phyloP scores from a whole-genome alignment of 495 filamentous ascomycete genomes.

The Aspergillus haitiensis region DNA sequence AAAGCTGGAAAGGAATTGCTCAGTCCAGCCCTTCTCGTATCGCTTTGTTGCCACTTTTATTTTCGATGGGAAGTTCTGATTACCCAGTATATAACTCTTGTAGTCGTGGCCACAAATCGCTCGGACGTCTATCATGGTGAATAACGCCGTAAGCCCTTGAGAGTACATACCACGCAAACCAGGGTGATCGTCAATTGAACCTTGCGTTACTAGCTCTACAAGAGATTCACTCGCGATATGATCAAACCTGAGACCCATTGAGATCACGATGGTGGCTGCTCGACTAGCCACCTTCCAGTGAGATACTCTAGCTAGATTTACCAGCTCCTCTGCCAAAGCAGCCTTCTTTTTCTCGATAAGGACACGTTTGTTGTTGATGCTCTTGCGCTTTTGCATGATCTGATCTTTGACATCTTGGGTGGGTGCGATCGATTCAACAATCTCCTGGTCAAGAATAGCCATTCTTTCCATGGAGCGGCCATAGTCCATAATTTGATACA shows the following conservation, averaged over 20 bases:
- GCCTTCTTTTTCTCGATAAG: conserved; percentile 82
- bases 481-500: conserved; percentile 89
- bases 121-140: conserved; percentile 79
- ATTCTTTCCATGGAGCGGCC: conserved; percentile 80
- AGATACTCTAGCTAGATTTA: conserved; percentile 69
- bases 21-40: conserved; percentile 74
- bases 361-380: conserved; percentile 69
- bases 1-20: conserved; percentile 75
- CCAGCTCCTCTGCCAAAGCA: conserved; percentile 74
- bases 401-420: conserved; percentile 60
- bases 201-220: conserved; percentile 78
- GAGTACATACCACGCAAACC: conserved; percentile 78
- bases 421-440: conserved; percentile 73
- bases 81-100: conserved; percentile 76
- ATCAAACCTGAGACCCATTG: conserved; percentile 85
- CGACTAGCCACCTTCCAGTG: conserved; percentile 96
- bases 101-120: conserved; percentile 84
- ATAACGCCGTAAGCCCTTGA: conserved; percentile 74
- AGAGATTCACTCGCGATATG: conserved; percentile 77
- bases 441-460: conserved; percentile 76
- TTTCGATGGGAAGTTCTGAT: conserved; percentile 72
- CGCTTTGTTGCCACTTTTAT: conserved; percentile 67
- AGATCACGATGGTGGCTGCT: conserved; percentile 83
- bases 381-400: conserved; percentile 65
- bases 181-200: conserved; percentile 88